Evolutionary conservation across 2,329 filamentous ascomycete genomes (phyloP).

Genomic region (Sclerotinia minor): DNA sequence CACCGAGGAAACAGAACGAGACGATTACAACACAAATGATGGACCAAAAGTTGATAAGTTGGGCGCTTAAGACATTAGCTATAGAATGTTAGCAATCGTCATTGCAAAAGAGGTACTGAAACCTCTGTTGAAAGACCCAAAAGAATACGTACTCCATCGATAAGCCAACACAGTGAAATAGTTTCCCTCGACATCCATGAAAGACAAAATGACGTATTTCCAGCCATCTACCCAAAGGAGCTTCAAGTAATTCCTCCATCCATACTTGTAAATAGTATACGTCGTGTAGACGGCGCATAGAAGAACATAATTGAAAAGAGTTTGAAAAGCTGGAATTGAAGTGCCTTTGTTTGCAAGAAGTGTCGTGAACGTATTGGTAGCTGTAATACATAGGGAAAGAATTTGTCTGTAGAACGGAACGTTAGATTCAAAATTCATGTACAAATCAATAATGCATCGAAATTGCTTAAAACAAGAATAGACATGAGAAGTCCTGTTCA

Average conservation of each 20-base stretch:
- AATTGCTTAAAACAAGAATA: slow-evolving; percentile 20
- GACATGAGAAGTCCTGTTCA: slow-evolving; percentile 54
- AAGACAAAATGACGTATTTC: slow-evolving; percentile 91
- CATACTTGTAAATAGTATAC: slow-evolving; percentile 77
- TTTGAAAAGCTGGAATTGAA: slow-evolving; percentile 92
- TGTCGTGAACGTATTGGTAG: slow-evolving; percentile 85
- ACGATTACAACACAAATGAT: slow-evolving; percentile 88
- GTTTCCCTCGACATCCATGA: slow-evolving; percentile 94
- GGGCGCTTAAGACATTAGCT: slow-evolving; percentile 87
- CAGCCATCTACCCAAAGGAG: slow-evolving; percentile 73
- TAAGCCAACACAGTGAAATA: slow-evolving; percentile 98
- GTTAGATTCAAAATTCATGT: background rate
- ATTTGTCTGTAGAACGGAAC: slow-evolving; percentile 57
- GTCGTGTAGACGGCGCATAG: slow-evolving; percentile 79
- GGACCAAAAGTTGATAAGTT: slow-evolving; percentile 98
- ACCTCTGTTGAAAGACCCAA: background rate
- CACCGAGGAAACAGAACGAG: slow-evolving; percentile 78
- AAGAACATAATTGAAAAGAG: slow-evolving; percentile 89
- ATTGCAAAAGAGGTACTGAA: background rate
- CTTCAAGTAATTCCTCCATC: slow-evolving; percentile 66
- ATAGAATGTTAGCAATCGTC: slow-evolving; percentile 30
- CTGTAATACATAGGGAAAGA: slow-evolving; percentile 85
- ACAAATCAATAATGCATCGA: slow-evolving; percentile 22
- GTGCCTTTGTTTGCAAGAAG: slow-evolving; percentile 68
- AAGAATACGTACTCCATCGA: slow-evolving; percentile 47